Evolutionary conservation across 2,329 filamentous ascomycete species (phyloP).

Genomic region (Akanthomyces dipterigenus): DNA sequence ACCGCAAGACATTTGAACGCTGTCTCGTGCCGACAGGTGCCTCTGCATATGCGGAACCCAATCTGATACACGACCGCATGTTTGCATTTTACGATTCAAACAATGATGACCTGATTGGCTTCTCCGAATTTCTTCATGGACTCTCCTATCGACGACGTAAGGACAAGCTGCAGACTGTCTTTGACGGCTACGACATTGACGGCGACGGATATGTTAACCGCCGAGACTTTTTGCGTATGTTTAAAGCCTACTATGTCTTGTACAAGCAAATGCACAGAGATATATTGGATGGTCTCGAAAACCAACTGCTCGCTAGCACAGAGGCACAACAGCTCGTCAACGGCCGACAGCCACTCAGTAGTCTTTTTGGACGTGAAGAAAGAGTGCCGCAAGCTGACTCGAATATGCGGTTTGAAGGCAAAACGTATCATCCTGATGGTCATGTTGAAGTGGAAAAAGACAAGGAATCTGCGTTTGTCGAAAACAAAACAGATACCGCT

Average conservation of each 20-base stretch:
- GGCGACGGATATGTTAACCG: constrained; percentile 78
- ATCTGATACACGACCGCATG: constrained; percentile 91
- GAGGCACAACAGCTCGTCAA: constrained; percentile 71
- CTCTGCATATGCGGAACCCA: constrained; percentile 70
- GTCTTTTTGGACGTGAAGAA: constrained; percentile 66
- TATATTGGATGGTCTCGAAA: constrained; percentile 69
- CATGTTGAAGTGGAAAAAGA: constrained; percentile 58
- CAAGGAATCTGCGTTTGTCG: constrained; percentile 48
- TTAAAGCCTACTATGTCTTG: constrained; percentile 84
- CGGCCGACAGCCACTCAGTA: constrained; percentile 68
- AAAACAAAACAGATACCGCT: constrained; percentile 53
- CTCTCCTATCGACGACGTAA: constrained; percentile 64
- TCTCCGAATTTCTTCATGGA: constrained; percentile 83
- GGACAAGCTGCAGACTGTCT: constrained; percentile 66
- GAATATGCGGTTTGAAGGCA: constrained; percentile 54
- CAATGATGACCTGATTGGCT: constrained; percentile 80
- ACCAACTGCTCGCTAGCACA: constrained; percentile 68
- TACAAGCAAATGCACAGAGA: constrained; percentile 87
- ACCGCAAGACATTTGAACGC: constrained; percentile 85
- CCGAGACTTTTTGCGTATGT: constrained; percentile 84
- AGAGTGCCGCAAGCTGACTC: constrained; percentile 57
- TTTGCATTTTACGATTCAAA: constrained; percentile 96
- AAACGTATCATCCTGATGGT: constrained; percentile 55
- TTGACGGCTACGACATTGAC: constrained; percentile 87
- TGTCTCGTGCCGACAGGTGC: constrained; percentile 83